phyloP scores from a whole-genome alignment of 345 rosid genomes.

The Durio zibethinus region DNA sequence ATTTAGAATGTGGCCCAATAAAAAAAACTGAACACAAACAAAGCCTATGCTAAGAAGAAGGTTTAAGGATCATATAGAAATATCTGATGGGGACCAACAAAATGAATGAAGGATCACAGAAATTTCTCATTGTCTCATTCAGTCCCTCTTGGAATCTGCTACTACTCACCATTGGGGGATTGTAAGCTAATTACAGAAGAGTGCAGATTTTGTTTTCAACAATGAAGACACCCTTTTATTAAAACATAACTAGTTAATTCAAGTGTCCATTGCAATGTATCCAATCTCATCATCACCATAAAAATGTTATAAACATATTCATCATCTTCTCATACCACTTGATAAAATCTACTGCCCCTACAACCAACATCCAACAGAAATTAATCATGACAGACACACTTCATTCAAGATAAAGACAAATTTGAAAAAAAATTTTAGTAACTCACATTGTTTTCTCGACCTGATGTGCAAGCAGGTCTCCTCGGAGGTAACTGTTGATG shows the following conservation, averaged over 20 bases:
- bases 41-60: no score
- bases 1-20: no score
- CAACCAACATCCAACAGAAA: background rate
- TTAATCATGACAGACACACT: background rate
- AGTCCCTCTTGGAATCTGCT: no score
- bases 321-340: background rate
- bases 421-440: background rate
- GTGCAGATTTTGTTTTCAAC: background rate
- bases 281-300: background rate
- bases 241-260: background rate
- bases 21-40: no score
- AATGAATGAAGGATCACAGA: no score
- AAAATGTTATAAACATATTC: background rate
- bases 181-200: background rate
- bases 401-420: background rate
- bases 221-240: background rate
- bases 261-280: background rate
- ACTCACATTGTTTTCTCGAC: constrained; percentile 39
- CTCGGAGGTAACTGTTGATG: constrained; percentile 73
- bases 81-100: no score
- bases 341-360: background rate
- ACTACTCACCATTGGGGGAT: no score
- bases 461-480: constrained; percentile 61
- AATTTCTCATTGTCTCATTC: no score
- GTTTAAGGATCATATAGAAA: no score